Conservation (phyloP, 768 basidiomycete genomes). For the Pleurotus tuoliensis region DNA sequence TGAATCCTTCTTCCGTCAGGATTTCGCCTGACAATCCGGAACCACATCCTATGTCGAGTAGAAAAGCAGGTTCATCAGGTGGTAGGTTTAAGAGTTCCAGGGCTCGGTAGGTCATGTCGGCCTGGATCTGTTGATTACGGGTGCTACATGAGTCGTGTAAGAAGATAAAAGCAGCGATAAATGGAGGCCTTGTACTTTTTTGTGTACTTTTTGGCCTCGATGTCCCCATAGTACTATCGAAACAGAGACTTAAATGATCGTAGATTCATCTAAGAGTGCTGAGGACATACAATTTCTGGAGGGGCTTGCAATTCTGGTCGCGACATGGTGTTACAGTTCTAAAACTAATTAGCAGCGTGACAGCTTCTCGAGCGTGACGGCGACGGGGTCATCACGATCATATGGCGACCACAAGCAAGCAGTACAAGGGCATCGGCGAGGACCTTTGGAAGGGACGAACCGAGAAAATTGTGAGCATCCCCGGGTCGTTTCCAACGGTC, state of each 20-base stretch:
- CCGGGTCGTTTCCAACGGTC: not conserved
- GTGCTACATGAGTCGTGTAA: constrained; percentile 46
- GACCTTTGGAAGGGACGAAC: constrained; percentile 93
- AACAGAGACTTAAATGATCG: not conserved
- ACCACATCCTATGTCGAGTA: constrained; percentile 96
- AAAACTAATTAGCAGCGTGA: no score
- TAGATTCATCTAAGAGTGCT: not conserved
- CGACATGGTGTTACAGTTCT: constrained; percentile 49
- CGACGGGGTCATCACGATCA: constrained; percentile 3
- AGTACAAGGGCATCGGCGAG: constrained; percentile 86
- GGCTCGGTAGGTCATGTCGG: constrained; percentile 95
- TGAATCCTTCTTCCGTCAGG: constrained; percentile 88
- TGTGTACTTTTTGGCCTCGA: constrained; percentile 95
- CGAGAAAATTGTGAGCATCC: constrained; percentile 82
- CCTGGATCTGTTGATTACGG: constrained; percentile 94
- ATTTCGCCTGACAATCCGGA: constrained; percentile 97
- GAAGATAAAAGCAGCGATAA: constrained; percentile 8
- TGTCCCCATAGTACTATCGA: constrained; percentile 90
- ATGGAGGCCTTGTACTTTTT: constrained; percentile 60
- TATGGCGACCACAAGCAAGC: constrained; percentile 76
- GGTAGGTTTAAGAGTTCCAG: constrained; percentile 87
- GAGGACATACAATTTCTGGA: constrained; percentile 76
- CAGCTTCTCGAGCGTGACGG: not conserved
- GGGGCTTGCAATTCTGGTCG: constrained; percentile 86
- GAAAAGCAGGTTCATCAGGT: constrained; percentile 71